Evolutionary conservation across 2,329 filamentous ascomycete species (phyloP).

Genomic region (Talaromyces sp.): DNA sequence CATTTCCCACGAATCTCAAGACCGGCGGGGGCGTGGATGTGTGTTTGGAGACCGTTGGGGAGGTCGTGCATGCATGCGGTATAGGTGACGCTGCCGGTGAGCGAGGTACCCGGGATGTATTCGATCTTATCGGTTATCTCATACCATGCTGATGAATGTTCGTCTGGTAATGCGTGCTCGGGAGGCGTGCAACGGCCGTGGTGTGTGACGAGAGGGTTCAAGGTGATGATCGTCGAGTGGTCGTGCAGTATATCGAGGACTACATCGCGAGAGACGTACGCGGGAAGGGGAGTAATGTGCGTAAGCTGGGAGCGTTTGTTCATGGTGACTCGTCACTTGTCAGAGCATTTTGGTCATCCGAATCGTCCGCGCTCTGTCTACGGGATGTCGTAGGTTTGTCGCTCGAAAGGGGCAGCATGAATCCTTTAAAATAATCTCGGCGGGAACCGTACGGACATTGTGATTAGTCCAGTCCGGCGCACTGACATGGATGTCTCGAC

Average conservation of each 20-base stretch:
- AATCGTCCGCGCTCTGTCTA: background rate
- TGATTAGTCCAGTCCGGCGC: background rate
- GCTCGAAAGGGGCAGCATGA: background rate
- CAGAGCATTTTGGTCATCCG: background rate
- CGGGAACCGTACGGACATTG: background rate
- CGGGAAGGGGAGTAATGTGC: constrained; percentile 69
- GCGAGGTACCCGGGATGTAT: constrained; percentile 64
- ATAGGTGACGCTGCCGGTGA: constrained; percentile 66
- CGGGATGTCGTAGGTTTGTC: background rate
- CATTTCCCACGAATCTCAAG: constrained; percentile 75
- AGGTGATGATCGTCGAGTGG: constrained; percentile 76
- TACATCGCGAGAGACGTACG: constrained; percentile 60
- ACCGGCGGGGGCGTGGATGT: constrained; percentile 78
- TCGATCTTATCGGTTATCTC: constrained; percentile 70
- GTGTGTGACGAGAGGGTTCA: constrained; percentile 76
- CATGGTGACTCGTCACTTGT: constrained; percentile 9
- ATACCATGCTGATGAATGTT: constrained; percentile 71
- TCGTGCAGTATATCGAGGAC: constrained; percentile 70
- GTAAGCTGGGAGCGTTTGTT: constrained; percentile 64
- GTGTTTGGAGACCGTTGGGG: constrained; percentile 69
- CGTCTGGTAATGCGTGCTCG: constrained; percentile 61
- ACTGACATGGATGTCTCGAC: background rate
- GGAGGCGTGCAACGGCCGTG: constrained; percentile 65
- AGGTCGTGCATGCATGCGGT: constrained; percentile 76
- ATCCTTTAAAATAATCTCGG: background rate